Evolutionary conservation across 1,284 basidiomycete genomes (phyloP), one percentile per base, ranked within the genome.

Genomic region (Leccinum fallax): DNA sequence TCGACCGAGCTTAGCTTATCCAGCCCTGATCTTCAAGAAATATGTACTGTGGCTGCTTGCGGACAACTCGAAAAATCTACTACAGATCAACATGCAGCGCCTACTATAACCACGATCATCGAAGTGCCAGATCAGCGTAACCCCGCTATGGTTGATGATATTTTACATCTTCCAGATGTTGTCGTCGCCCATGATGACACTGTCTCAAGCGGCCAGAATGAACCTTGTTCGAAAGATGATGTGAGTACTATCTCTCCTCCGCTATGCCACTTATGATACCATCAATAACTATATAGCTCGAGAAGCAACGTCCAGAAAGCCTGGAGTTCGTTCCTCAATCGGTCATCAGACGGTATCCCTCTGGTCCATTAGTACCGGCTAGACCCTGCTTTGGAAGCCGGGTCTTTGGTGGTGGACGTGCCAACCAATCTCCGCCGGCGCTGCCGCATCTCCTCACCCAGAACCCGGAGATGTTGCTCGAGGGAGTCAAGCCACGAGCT

Each of bases 241-340:
- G 69, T 71, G 55, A 57, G 70, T 58, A 5, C 5, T 43, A n/a
- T 32, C 55, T 55, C 51, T 30, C 38, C n/a, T 32, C 4, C 24
- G 16, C 54, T 36, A n/a, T 7, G 28, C 26, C 28, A 24, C 36
- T 54, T 16, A 49, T 28, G 24, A n/a, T 24, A 46, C 24, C 0
- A 36, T 49, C n/a, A 13, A 57, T 30, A 43, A 21, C 19, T 21
- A 21, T 55, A n/a, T 53, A 68, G 69, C 28, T 32, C 38, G 8
- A 43, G 4, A 63, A 61, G 11, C 46, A 8, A 55, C 72, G 67
- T 24, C 72, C 69, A 32, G 69, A 71, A 53, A 63, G 72, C 34
- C 57, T 71, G 36, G 57, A 57, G 5, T 71, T 74, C 52, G 54
- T 71, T 55, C 70, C 70, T 16, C 72, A 69, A 21, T 73, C 70